These are phyloP conservation scores for Exophiala lecanii-corni DNA, from an alignment of 2,329 filamentous ascomycete species.

Conservation along the genomic window DNA sequence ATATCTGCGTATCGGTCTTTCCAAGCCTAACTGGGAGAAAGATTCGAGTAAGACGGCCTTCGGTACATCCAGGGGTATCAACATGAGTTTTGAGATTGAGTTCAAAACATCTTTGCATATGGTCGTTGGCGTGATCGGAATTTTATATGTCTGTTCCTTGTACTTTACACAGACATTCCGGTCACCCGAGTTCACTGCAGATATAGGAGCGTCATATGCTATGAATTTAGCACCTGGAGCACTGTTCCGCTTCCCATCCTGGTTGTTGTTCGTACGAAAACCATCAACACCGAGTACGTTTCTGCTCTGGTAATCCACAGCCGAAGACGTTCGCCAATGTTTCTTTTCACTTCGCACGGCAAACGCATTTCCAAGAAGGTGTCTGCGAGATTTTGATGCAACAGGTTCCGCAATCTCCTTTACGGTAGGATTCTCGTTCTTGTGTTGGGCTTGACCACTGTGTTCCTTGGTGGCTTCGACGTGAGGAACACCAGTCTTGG, in stretches of 20 bases:
- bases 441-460: background rate
- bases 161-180: slow-evolving; percentile 70
- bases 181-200: slow-evolving; percentile 74
- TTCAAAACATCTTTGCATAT: slow-evolving; percentile 68
- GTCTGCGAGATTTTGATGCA: slow-evolving; percentile 11
- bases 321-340: slow-evolving; percentile 7
- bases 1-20: slow-evolving; percentile 77
- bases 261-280: background rate
- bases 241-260: slow-evolving; percentile 6
- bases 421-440: background rate
- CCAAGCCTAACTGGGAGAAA: slow-evolving; percentile 70
- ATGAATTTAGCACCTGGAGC: slow-evolving; percentile 4
- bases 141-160: slow-evolving; percentile 61
- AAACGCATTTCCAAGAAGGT: slow-evolving; percentile 13
- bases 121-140: slow-evolving; percentile 71
- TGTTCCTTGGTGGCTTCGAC: background rate
- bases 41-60: slow-evolving; percentile 71
- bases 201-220: slow-evolving; percentile 66
- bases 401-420: background rate
- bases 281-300: background rate
- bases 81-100: slow-evolving; percentile 60
- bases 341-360: slow-evolving; percentile 1
- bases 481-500: background rate
- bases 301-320: slow-evolving; percentile 1
- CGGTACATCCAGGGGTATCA: slow-evolving; percentile 59